phyloP scores from a whole-genome alignment of 805 yeast genomes.

The Hanseniaspora meyeri region DNA sequence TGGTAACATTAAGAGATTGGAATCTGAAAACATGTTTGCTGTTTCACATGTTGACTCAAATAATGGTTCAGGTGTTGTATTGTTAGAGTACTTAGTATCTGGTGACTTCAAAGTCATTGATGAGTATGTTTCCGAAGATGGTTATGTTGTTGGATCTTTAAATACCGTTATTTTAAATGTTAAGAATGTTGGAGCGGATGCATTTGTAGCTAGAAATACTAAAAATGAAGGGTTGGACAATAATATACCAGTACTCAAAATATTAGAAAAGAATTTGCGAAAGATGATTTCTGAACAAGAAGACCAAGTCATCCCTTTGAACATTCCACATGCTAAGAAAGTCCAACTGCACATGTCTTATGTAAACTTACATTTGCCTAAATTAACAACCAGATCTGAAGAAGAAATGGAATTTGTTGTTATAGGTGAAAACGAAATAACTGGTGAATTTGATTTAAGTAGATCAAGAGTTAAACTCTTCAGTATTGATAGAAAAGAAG shows the following conservation, averaged over 20 bases:
- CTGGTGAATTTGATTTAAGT: conserved; percentile 11
- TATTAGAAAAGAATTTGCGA: conserved; percentile 9
- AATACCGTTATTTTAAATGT: conserved; percentile 6
- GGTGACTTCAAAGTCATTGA: conserved; percentile 8
- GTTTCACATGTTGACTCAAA: conserved; percentile 5
- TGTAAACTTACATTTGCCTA: conserved; percentile 11
- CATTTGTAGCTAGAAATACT: conserved; percentile 10
- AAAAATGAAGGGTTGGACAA: background rate
- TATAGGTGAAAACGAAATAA: conserved; percentile 9
- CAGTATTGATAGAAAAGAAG: conserved; percentile 12
- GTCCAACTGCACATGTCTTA: conserved; percentile 4
- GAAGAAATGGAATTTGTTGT: conserved; percentile 9
- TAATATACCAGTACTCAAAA: background rate
- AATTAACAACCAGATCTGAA: conserved; percentile 5
- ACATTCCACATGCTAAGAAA: conserved; percentile 6
- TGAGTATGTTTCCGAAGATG: conserved; percentile 3
- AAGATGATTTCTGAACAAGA: conserved; percentile 9
- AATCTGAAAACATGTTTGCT: conserved; percentile 11
- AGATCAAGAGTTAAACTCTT: conserved; percentile 16
- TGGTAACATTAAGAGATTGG: background rate
- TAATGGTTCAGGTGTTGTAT: conserved; percentile 1
- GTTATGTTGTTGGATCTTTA: conserved; percentile 7
- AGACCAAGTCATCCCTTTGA: conserved; percentile 12
- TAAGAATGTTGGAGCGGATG: conserved; percentile 13
- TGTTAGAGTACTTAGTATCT: conserved; percentile 1